phyloP scores from a whole-genome alignment of 805 yeast genomes.

The Wickerhamiella galacta region DNA sequence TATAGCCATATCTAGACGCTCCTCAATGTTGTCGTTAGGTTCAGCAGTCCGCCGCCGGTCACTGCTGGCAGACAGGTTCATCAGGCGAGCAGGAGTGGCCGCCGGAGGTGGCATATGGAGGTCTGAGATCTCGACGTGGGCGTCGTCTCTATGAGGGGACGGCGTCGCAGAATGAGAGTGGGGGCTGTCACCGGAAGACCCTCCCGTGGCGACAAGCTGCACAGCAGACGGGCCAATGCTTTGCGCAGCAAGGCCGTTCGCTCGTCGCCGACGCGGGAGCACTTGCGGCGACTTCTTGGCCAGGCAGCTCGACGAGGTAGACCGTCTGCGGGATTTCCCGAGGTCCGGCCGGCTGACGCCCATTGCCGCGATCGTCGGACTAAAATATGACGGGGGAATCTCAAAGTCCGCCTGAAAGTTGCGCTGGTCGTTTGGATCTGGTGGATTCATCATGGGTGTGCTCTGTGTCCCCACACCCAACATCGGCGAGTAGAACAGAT shows the following conservation, averaged over 20 bases:
- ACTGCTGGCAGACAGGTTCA: constrained; percentile 1
- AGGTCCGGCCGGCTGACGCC: constrained; percentile 2
- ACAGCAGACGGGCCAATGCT: background rate
- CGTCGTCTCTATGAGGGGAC: constrained; percentile 2
- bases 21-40: background rate
- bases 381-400: constrained; percentile 6
- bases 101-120: constrained; percentile 1
- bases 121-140: background rate
- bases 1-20: constrained; percentile 3
- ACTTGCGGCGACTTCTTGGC: constrained; percentile 3
- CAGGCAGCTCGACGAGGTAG: background rate
- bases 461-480: constrained; percentile 1
- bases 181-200: background rate
- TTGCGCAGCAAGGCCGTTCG: background rate
- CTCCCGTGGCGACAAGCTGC: background rate
- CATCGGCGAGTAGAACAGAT: constrained; percentile 5
- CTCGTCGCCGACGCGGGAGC: constrained; percentile 1
- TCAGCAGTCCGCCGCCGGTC: background rate
- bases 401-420: background rate
- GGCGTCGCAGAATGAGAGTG: background rate
- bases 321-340: background rate
- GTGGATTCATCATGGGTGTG: constrained; percentile 6
- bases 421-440: background rate
- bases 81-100: constrained; percentile 3
- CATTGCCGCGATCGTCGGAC: constrained; percentile 3